Evolutionary conservation across 805 yeast species (phyloP).

Genomic region (Peterozyma xylosa): DNA sequence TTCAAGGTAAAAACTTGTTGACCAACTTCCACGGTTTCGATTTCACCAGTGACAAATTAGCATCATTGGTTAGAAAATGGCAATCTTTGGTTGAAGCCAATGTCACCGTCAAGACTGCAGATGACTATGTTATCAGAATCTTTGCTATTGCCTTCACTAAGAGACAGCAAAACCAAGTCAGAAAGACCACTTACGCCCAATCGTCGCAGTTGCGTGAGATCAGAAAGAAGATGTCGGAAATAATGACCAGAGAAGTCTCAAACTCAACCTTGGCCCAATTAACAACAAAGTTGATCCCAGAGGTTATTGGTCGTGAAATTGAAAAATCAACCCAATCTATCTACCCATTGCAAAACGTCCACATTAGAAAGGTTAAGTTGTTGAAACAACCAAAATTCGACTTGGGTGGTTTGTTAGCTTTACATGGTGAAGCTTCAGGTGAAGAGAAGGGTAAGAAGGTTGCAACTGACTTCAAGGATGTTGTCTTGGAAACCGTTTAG

Average conservation of each 20-base stretch:
- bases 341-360: constrained; percentile 97
- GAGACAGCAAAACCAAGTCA: constrained; percentile 94
- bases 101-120: constrained; percentile 96
- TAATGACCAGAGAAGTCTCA: constrained; percentile 93
- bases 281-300: constrained; percentile 96
- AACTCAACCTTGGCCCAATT: constrained; percentile 94
- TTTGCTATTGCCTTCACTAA: constrained; percentile 98
- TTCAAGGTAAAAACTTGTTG: constrained; percentile 96
- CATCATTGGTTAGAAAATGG: constrained; percentile 98
- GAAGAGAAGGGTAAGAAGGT: constrained; percentile 99
- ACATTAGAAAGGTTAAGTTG: constrained; percentile 97
- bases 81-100: constrained; percentile 97
- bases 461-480: constrained; percentile 94
- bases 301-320: constrained; percentile 97
- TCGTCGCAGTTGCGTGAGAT: constrained; percentile 95
- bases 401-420: constrained; percentile 90
- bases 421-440: constrained; percentile 92
- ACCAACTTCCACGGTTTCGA: constrained; percentile 99
- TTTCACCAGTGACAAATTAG: constrained; percentile 95
- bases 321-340: constrained; percentile 92
- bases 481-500: constrained; percentile 95
- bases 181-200: constrained; percentile 97
- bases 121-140: constrained; percentile 93
- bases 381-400: constrained; percentile 99
- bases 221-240: constrained; percentile 94